Evolutionary conservation across 2,329 filamentous ascomycete species (phyloP), one percentile per base, ranked within the genome.

Genomic region (Curvularia eragrostidis): DNA sequence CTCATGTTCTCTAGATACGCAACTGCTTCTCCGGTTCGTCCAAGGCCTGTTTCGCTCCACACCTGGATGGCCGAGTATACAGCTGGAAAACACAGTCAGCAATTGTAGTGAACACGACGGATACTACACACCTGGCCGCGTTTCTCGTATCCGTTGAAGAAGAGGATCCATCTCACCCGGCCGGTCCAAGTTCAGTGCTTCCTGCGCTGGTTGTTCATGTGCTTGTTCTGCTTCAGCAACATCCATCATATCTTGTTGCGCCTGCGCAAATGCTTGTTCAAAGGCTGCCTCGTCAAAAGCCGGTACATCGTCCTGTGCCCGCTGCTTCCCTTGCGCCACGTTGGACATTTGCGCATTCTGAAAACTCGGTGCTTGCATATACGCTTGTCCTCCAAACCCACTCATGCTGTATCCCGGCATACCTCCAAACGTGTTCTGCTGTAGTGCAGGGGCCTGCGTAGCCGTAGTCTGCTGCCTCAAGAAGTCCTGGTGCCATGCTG

Each of bases 401-500:
- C 64, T 62, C 66, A 73, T 73, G 10, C 59, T 66, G 41, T 71
- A 71, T 15, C 67, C 67, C 8, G 66, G 48, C 64, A 74, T 69
- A 18, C 67, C 65, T 3, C 64, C 64, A 52, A 71, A 74, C 23
- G 62, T 58, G 48, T 52, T 66, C 30, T 73, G 71, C 34, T 71
- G 69, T 13, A 70, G 62, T 13, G 57, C 58, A 28, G 69, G 68
- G n/a, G 66, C 62, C 28, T 75, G 75, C 7, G 67, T 58, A 52
- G 73, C 68, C 32, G 71, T 66, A n/a, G 61, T 52, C 54, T 80
- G 78, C 39, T 77, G 74, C 28, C 71, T 67, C 65, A 84, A 71
- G 67, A 89, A 89, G 64, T 88, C 86, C 67, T 85, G 80, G 50
- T 88, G 86, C 87, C 87, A 89, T 77, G 79, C 78, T 51, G 70